Base-by-base conservation (phyloP, 2,329 filamentous ascomycete species). In the Neonectria coccinea region DNA sequence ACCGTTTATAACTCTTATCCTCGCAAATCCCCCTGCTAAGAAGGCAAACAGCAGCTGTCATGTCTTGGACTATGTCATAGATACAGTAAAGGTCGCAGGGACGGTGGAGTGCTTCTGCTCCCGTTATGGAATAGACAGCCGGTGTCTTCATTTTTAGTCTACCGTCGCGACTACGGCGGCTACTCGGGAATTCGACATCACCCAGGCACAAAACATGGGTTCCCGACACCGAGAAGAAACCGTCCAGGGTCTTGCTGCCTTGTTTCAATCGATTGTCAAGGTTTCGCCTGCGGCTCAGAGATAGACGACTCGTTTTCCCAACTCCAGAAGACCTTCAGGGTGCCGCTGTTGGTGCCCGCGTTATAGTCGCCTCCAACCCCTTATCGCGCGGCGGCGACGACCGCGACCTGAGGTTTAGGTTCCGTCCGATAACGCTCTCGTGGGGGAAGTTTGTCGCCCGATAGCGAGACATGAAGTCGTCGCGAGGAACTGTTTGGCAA, bases 401-500 rank as follows among this genome's bases (percentile, higher is more conserved):
- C 11, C 57, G 62, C 41, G 61, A 66, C 54, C 66, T 71, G 44
- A 73, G 73, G 58, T 76, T 75, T 68, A 78, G 73, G 51, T 79
- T 80, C 29, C 71, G 69, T 11, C 70, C 71, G 60, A 85, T 75
- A 29, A 87, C 81, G 20, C 83, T 71, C 18, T 84, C 76, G n/a
- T 80, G 78, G 0, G 79, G 71, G 66, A 86, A 89, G 74, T 92
- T 94, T 4, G 91, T 90, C 71, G 91, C 89, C 67, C 90, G 86
- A 83, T 90, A 93, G 63, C 90, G 86, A 16, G 92, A 95, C 66
- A 92, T 83, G 69, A 90, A 97, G 77, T 97, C 93, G 71, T 97
- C 93, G 36, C 89, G 88, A 70, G 91, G 92, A 70, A 93, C 92
- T 94, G 20, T 56, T 27, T 25, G 42, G 20, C 57, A 33, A 3